Evolutionary conservation across 2,329 filamentous ascomycete species (phyloP).

Genomic region (Pseudocercospora macadamiae): DNA sequence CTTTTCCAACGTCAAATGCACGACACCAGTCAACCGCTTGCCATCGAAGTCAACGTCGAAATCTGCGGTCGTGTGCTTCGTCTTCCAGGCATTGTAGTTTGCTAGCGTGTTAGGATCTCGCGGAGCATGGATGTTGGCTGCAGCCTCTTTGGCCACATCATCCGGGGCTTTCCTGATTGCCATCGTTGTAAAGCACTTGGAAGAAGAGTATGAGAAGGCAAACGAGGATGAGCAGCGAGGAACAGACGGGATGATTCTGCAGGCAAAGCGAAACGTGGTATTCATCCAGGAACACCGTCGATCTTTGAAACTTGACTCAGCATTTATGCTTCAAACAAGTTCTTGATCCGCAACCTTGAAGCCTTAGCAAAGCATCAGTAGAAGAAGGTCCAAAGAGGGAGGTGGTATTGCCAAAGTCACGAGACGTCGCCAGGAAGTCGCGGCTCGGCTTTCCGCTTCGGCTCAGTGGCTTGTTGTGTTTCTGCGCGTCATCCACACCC

Average conservation of each 20-base stretch:
- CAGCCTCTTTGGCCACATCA: conserved; percentile 31
- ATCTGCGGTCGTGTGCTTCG: conserved; percentile 78
- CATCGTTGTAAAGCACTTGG: conserved; percentile 23
- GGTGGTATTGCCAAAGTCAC: background rate
- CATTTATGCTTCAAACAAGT: background rate
- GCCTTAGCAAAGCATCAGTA: background rate
- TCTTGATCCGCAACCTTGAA: background rate
- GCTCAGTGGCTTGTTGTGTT: conserved; percentile 13
- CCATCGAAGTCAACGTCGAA: conserved; percentile 82
- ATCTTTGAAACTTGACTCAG: background rate
- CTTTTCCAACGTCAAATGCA: conserved; percentile 75
- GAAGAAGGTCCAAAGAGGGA: background rate
- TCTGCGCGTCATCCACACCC: conserved; percentile 14
- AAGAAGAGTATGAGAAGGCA: background rate
- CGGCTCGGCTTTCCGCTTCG: background rate
- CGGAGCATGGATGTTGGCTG: conserved; percentile 37
- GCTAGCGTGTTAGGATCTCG: conserved; percentile 83
- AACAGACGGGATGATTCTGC: background rate
- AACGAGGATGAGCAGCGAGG: background rate
- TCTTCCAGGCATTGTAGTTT: conserved; percentile 88
- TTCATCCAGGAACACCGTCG: conserved; percentile 2
- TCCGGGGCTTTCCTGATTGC: conserved; percentile 33
- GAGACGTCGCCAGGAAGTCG: background rate
- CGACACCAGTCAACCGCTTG: conserved; percentile 75
- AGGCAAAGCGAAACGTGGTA: background rate